These are phyloP conservation scores for Colletotrichum noveboracense DNA, from an alignment of 2,329 filamentous ascomycete species.

Conservation along the genomic window DNA sequence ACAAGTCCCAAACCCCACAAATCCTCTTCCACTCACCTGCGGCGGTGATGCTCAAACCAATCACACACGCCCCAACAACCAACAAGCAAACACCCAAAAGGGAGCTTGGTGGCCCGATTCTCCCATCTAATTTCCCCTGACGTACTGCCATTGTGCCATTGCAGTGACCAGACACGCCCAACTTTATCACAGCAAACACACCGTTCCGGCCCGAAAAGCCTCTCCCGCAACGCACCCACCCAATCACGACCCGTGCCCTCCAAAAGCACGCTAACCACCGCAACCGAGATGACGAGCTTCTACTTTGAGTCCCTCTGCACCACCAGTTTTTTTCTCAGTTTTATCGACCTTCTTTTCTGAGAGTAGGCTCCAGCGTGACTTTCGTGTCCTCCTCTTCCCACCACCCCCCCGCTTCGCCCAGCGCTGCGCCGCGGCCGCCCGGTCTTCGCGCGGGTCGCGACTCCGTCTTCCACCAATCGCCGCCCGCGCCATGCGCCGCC, in stretches of 20 bases:
- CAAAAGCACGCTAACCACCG: not conserved
- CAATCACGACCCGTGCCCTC: not conserved
- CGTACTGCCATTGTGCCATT: not conserved
- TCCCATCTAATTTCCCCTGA: not conserved
- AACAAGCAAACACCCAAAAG: not conserved
- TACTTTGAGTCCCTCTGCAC: not conserved
- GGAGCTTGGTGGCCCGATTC: not conserved
- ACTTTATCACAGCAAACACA: not conserved
- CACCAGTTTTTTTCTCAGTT: not conserved
- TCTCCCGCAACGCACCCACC: not conserved
- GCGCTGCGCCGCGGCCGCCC: not conserved
- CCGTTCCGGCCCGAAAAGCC: not conserved
- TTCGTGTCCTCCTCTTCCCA: not conserved
- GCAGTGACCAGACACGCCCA: not conserved
- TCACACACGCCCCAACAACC: not conserved
- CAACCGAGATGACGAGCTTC: not conserved
- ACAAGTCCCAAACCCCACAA: not conserved
- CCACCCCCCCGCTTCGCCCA: not conserved
- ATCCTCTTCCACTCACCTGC: not conserved
- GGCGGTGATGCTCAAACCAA: not conserved
- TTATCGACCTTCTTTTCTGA: not conserved
- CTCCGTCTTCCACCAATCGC: not conserved
- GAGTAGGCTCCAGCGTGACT: not conserved
- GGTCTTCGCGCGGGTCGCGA: not conserved
- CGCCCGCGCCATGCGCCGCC: not conserved